Evolutionary conservation across 2,329 filamentous ascomycete genomes (phyloP).

Genomic region (Paecilomyces dactylethromorphus): DNA sequence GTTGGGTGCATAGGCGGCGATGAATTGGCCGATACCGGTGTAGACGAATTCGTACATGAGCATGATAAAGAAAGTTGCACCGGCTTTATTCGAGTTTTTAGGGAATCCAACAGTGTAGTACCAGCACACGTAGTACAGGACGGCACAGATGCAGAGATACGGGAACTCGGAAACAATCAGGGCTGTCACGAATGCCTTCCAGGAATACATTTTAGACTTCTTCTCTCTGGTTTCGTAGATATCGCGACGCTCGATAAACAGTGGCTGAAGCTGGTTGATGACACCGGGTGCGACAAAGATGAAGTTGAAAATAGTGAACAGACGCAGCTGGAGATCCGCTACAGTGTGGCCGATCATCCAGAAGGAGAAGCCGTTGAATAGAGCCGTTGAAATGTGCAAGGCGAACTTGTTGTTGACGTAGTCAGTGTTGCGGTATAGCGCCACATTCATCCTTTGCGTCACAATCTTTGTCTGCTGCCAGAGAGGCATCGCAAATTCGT

Average conservation of each 20-base stretch:
- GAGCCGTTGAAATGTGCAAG: slow-evolving; percentile 45
- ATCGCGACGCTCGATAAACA: slow-evolving; percentile 62
- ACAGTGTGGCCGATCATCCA: slow-evolving; percentile 60
- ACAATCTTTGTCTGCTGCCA: slow-evolving; percentile 59
- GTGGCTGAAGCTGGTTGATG: slow-evolving; percentile 51
- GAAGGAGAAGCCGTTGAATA: slow-evolving; percentile 54
- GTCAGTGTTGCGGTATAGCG: slow-evolving; percentile 60
- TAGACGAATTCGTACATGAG: slow-evolving; percentile 68
- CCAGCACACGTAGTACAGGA: slow-evolving; percentile 64
- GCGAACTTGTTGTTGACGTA: slow-evolving; percentile 61
- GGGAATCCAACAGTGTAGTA: slow-evolving; percentile 66
- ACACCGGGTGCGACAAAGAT: slow-evolving; percentile 46
- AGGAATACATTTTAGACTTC: slow-evolving; percentile 64
- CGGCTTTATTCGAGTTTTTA: slow-evolving; percentile 40
- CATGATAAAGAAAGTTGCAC: slow-evolving; percentile 60
- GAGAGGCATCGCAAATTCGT: slow-evolving; percentile 61
- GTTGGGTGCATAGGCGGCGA: slow-evolving; percentile 64
- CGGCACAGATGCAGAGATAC: slow-evolving; percentile 52
- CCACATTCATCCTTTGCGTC: slow-evolving; percentile 59
- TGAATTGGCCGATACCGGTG: slow-evolving; percentile 68
- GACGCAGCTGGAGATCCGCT: slow-evolving; percentile 62
- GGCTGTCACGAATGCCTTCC: slow-evolving; percentile 62
- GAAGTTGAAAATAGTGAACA: slow-evolving; percentile 63
- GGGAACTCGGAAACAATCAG: slow-evolving; percentile 64
- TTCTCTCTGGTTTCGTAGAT: slow-evolving; percentile 62